Conservation (phyloP, 148 eudicot genomes). For the Chenopodium album region DNA sequence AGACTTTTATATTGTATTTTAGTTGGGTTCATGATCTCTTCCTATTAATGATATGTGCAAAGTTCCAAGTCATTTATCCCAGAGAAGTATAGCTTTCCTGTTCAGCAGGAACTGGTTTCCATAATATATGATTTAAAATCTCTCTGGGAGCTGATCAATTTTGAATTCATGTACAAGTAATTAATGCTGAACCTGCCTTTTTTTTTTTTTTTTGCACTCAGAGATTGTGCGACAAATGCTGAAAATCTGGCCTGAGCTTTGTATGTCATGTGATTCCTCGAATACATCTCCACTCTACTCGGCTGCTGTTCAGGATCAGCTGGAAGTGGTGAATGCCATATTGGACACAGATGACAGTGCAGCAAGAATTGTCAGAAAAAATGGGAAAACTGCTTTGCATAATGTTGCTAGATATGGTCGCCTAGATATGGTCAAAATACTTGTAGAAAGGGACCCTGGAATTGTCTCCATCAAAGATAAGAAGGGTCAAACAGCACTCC, state of each 20-base stretch:
- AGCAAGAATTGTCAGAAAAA: slow-evolving; percentile 63
- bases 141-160: no score
- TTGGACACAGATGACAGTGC: slow-evolving; percentile 55
- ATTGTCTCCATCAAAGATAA: slow-evolving; percentile 75
- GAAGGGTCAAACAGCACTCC: slow-evolving; percentile 93
- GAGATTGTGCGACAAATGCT: slow-evolving; percentile 65
- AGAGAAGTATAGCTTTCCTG: background rate
- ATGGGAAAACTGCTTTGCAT: slow-evolving; percentile 93
- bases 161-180: background rate
- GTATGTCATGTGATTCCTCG: slow-evolving; percentile 58
- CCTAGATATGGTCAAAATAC: slow-evolving; percentile 54
- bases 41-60: background rate
- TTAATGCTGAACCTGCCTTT: background rate
- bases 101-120: background rate
- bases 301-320: slow-evolving; percentile 70
- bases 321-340: slow-evolving; percentile 75
- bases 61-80: background rate
- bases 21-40: background rate
- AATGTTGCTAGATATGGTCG: slow-evolving; percentile 73
- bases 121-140: background rate
- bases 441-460: slow-evolving; percentile 59
- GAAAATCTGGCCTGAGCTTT: slow-evolving; percentile 70
- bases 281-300: slow-evolving; percentile 87
- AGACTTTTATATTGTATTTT: background rate
- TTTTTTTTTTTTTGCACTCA: slow-evolving; percentile 21